Evolutionary conservation across 208 protist species (phyloP).

Genomic region (Angomonas deanei): DNA sequence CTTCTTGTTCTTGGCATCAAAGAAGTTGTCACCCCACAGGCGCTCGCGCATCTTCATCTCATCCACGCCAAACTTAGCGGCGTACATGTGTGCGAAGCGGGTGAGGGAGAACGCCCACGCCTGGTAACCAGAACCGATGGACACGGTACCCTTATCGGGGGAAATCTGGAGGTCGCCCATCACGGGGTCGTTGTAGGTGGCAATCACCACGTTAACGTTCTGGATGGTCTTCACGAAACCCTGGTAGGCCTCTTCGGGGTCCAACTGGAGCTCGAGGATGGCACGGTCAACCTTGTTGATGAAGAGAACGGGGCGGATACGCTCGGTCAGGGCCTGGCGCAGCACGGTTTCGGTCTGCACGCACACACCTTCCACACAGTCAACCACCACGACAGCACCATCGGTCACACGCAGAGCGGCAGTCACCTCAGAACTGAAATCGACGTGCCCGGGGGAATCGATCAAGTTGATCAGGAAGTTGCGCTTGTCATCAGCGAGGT

Average conservation of each 20-base stretch:
- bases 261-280: conserved; percentile 90
- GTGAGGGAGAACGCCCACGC: conserved; percentile 99
- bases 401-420: conserved; percentile 99
- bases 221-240: conserved; percentile 71
- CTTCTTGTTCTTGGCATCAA: conserved; percentile 87
- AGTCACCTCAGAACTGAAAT: conserved; percentile 96
- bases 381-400: conserved; percentile 98
- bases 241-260: conserved; percentile 84
- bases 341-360: conserved; percentile 99
- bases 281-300: conserved; percentile 98
- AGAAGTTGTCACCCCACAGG: conserved; percentile 99
- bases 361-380: conserved; percentile 99
- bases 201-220: conserved; percentile 90
- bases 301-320: conserved; percentile 98
- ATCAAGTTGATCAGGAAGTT: conserved; percentile 96
- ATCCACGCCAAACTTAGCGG: conserved; percentile 93
- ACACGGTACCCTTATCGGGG: conserved; percentile 93
- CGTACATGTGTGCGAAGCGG: conserved; percentile 76
- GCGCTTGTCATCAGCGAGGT: conserved; percentile 53
- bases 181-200: conserved; percentile 93
- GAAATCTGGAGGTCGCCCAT: conserved; percentile 90
- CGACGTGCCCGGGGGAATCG: conserved; percentile 95
- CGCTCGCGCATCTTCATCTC: conserved; percentile 79
- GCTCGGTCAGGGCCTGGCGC: conserved; percentile 91
- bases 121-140: conserved; percentile 98